Evolutionary conservation across 495 filamentous ascomycete genomes (phyloP), one percentile per base, ranked within the genome.

Genomic region (Penicillium malachiteum): DNA sequence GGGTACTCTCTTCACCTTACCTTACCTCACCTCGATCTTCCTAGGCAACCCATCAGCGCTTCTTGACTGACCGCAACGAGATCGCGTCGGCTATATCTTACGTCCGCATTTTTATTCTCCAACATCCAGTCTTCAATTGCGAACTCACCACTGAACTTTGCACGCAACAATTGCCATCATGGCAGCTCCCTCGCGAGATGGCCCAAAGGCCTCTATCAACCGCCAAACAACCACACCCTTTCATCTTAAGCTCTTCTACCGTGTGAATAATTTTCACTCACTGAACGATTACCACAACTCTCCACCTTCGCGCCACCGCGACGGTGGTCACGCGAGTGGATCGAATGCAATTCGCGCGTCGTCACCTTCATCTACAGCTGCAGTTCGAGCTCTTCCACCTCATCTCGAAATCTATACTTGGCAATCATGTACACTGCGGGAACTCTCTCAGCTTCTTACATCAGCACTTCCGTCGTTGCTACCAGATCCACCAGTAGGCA

Each of bases 181-280:
- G 69, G 57, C 67, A 16, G 58, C 62, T 45, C 49, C 68, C 30
- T 58, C 60, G 38, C 63, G 63, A 52, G 62, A 68, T 42, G 60
- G 59, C 53, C 50, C 64, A 47, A 71, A 65, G 51, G 53, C 66
- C 39, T 49, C 62, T 35, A 71, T 75, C 56, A 83, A 91, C 72
- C 84, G 91, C 67, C 84, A 91, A 74, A 78, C 83, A 39, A 91
- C 87, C 33, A 84, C 88, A 2, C 94, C 94, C 38, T 96, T 97
- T 77, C 84, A 92, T 64, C 79, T 98, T 13, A 93, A 89, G 68
- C 83, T 97, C 61, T 96, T 93, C 78, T 95, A 95, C 74, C 81
- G 85, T 54, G 79, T 74, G 7, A 83, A 86, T 62, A 79, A 78
- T 41, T 95, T 87, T 62, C 88, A 92, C 77, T 78, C 81, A 38